Base-by-base conservation (phyloP, 768 basidiomycete species). In the Auriscalpium microsporum region DNA sequence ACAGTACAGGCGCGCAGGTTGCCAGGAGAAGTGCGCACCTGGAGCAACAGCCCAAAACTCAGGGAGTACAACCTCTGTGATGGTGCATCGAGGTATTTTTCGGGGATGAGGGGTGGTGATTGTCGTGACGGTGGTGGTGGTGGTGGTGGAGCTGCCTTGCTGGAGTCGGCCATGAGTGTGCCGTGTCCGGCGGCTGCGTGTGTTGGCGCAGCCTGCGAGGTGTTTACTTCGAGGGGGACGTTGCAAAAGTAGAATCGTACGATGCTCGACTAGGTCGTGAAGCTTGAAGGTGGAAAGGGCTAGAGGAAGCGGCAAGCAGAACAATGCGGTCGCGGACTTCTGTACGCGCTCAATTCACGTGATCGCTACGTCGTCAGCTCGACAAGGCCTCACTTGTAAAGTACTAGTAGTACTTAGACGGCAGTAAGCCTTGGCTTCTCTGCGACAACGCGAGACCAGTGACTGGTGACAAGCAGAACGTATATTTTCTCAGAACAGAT, bases 11-110 rank as follows among this genome's bases (percentile, higher is more conserved):
- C 37, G 36, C 50, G 38, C 23, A 36, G 40, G 48, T 28, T 23
- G 23, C 17, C 9, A 48, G 28, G 33, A 50, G 34, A 49, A 52
- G 44, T 50, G 62, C 77, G 53, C 59, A 87, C 91, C 78, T 94
- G 91, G 36, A 88, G 75, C 2, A 92, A 74, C 42, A 84, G 78
- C 8, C 85, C 87, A 23, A 92, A 70, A 57, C 90, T 87, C 45
- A 90, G 74, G 59, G 79, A 78, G 63, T 94, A 90, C 7, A 89
- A 77, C 50, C 93, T 77, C 66, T 92, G 89, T 14, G 89, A 84
- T 19, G 89, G 87, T 5, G 83, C 73, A 64, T 89, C 87, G 34
- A 93, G 61, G 65, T 82, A 83, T 54, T 75, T 78, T 68, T 90
- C 86, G 34, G 90, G 80, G 50, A 95, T 83, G 38, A 87, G 73